Percentiles rank a stretch among this genome's conserved stretches.
These are phyloP conservation scores for Rhododendron ferrugineum DNA, from an alignment of 148 eudicot species.

Conservation along the genomic window DNA sequence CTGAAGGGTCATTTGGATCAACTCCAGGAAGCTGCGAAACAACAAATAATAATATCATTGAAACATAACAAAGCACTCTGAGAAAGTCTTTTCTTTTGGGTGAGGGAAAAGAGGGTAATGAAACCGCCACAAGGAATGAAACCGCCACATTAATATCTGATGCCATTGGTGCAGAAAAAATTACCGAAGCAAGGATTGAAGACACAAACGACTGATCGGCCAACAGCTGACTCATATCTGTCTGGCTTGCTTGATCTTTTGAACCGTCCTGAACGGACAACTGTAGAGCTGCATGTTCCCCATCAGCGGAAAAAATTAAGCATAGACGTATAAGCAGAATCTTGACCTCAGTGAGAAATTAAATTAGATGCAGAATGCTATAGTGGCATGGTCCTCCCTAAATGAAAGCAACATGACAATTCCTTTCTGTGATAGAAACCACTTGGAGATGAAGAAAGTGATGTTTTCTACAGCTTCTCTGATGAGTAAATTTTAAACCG, in stretches of 20 bases:
- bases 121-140: neutral
- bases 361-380: neutral
- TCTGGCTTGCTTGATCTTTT: constrained; percentile 52
- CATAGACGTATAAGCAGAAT: neutral
- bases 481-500: neutral
- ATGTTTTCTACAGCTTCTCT: neutral
- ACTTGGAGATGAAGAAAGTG: neutral
- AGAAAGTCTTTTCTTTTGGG: neutral
- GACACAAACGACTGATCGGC: constrained; percentile 82
- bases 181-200: constrained; percentile 75
- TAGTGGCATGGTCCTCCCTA: neutral
- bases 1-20: constrained; percentile 91
- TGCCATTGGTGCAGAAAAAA: constrained; percentile 4
- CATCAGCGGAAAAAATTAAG: constrained; percentile 5
- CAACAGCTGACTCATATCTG: constrained; percentile 73
- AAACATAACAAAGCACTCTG: neutral
- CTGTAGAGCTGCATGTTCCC: constrained; percentile 71
- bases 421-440: neutral
- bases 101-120: neutral
- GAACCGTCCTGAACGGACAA: constrained; percentile 67
- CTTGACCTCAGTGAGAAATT: neutral
- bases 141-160: neutral
- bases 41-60: neutral
- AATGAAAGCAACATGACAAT: neutral
- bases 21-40: constrained; percentile 88